Evolutionary conservation across 257 asterid species (phyloP), one percentile per base, ranked within the genome.

Genomic region (Paulownia fortunei): DNA sequence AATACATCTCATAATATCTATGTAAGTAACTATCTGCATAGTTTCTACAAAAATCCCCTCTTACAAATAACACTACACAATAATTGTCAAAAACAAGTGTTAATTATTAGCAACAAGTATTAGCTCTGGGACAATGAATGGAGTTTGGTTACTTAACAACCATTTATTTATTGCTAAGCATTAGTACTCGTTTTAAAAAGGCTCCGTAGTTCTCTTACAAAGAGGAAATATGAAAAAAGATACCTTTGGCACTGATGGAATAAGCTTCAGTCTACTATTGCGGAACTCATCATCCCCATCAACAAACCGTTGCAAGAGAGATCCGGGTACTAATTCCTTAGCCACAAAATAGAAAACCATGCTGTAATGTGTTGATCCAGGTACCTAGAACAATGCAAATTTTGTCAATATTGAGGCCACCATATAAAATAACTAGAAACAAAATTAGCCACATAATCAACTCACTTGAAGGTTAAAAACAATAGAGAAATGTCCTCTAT

Each of bases 161-260:
- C 42, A 32, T 61, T 18, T 26, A 13, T 27, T 27, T 32, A 13
- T 19, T 18, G 4, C 4, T 8, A 69, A 8, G 18, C 60, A 47
- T 16, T 19, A 39, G n/a, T 36, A 62, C 81, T 15, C 60, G 21
- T 80, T 67, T 5, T 47, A 65, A 26, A 15, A 34, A 44, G 37
- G 3, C 21, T 26, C 39, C 71, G 42, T 2, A 16, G 37, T 55
- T 37, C 8, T 37, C 12, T 23, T 34, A 52, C 8, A 72, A 58
- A 73, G 54, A 62, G 42, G 42, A 30, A 37, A 61, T 52, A 42
- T 42, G 54, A 77, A 66, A 56, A 70, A 21, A 27, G 58, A 72
- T 86, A 95, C 99, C 97, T 93, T 93, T 27, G 99, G 97, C 70
- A 95, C 99, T 5, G 96, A 93, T 66, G 99, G 99, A 77, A 95